These are phyloP conservation scores for Lasiodiplodia theobromae DNA, from an alignment of 2,329 filamentous ascomycete species.

Conservation along the genomic window DNA sequence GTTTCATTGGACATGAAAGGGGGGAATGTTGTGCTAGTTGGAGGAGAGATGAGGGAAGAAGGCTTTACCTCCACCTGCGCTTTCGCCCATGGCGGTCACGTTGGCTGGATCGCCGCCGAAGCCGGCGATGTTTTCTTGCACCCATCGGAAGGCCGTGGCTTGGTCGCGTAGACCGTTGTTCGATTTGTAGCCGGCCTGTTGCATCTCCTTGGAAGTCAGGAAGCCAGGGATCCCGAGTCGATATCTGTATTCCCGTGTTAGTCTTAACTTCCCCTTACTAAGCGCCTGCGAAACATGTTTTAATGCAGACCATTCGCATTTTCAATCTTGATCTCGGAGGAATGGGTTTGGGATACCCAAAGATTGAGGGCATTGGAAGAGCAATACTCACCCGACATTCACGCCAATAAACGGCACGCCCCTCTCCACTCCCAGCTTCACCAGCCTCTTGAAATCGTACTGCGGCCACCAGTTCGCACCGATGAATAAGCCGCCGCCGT, in stretches of 20 bases:
- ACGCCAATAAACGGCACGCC: conserved; percentile 56
- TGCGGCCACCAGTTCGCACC: conserved; percentile 63
- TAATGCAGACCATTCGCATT: not conserved
- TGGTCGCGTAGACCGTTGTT: conserved; percentile 48
- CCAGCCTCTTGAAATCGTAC: conserved; percentile 56
- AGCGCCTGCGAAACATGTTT: accelerated
- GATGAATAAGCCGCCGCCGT: conserved; percentile 59
- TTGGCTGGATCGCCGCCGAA: conserved; percentile 50
- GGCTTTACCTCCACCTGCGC: conserved; percentile 55
- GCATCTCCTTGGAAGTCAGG: conserved; percentile 57
- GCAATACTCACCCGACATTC: conserved; percentile 55
- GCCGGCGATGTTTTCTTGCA: conserved; percentile 44
- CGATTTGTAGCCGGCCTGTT: conserved; percentile 49
- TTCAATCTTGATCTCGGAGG: not conserved
- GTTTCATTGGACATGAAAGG: not conserved
- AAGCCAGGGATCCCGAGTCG: conserved; percentile 43
- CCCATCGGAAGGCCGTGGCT: conserved; percentile 46
- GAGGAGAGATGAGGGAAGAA: not conserved
- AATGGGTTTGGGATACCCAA: not conserved
- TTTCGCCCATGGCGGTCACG: conserved; percentile 55
- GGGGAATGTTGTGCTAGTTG: not conserved
- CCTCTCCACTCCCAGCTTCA: conserved; percentile 53
- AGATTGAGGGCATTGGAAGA: not conserved
- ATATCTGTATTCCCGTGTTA: conserved; percentile 35
- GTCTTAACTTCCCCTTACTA: not conserved